phyloP scores from a whole-genome alignment of 2,329 filamentous ascomycete genomes.

The Setomelanomma holmii region DNA sequence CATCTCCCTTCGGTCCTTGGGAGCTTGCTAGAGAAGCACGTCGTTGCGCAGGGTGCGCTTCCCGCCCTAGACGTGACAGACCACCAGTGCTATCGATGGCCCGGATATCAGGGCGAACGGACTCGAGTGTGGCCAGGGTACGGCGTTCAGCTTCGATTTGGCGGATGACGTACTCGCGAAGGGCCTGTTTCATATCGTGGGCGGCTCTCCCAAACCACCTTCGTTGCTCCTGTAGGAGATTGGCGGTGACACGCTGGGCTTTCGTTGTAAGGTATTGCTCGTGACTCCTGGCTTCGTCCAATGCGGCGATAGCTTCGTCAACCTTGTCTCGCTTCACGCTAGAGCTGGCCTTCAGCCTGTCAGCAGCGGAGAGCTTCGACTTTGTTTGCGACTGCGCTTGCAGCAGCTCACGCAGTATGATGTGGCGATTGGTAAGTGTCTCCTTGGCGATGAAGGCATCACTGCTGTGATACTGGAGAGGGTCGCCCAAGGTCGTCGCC shows the following conservation, averaged over 20 bases:
- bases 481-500: constrained; percentile 91
- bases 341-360: constrained; percentile 84
- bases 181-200: constrained; percentile 79
- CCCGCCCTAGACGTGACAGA: constrained; percentile 85
- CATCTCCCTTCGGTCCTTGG: constrained; percentile 96
- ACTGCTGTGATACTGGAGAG: constrained; percentile 91
- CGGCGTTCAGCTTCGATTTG: constrained; percentile 96
- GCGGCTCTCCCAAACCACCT: constrained; percentile 90
- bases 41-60: constrained; percentile 78
- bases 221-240: constrained; percentile 85
- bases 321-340: constrained; percentile 94
- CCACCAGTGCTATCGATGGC: constrained; percentile 91
- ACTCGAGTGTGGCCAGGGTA: constrained; percentile 90
- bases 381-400: constrained; percentile 88
- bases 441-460: constrained; percentile 99
- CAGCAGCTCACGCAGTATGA: constrained; percentile 88
- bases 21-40: constrained; percentile 81
- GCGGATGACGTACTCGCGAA: constrained; percentile 91
- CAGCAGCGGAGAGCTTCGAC: constrained; percentile 82
- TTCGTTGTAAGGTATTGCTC: constrained; percentile 85
- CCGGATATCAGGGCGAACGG: constrained; percentile 88
- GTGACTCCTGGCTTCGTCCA: constrained; percentile 84
- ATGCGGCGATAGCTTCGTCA: constrained; percentile 89
- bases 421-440: constrained; percentile 95
- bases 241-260: constrained; percentile 86